phyloP scores from a whole-genome alignment of 2,329 filamentous ascomycete genomes.

The Lasiodiplodia gonubiensis region DNA sequence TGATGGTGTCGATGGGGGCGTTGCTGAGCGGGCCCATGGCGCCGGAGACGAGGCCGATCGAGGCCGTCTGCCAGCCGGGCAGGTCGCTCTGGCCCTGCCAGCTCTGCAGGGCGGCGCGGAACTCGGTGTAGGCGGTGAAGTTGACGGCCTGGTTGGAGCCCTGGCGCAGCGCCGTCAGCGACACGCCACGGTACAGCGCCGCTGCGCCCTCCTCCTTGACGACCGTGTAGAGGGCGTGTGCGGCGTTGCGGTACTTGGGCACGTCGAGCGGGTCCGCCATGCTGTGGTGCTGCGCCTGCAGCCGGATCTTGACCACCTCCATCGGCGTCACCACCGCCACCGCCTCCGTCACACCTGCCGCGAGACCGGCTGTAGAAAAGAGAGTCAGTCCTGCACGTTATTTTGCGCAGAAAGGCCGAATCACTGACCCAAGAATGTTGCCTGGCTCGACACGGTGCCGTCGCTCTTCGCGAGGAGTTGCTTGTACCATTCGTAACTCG shows the following conservation, averaged over 20 bases:
- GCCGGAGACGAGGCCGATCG: conserved; percentile 88
- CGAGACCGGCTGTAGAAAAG: conserved; percentile 71
- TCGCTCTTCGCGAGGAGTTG: conserved; percentile 70
- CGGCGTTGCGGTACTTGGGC: conserved; percentile 96
- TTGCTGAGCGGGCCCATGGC: conserved; percentile 97
- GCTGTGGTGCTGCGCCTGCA: conserved; percentile 97
- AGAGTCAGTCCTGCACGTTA: not conserved
- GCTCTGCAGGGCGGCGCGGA: conserved; percentile 78
- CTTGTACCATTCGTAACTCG: conserved; percentile 96
- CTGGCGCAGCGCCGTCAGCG: conserved; percentile 89
- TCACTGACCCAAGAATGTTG: conserved; percentile 70
- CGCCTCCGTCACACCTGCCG: conserved; percentile 93
- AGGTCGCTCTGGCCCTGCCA: conserved; percentile 76
- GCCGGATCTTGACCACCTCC: conserved; percentile 98
- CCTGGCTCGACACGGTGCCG: conserved; percentile 70
- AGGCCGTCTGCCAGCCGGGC: conserved; percentile 85
- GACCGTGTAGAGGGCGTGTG: conserved; percentile 82
- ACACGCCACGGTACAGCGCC: conserved; percentile 90
- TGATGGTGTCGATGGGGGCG: conserved; percentile 98
- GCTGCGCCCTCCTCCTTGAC: conserved; percentile 87
- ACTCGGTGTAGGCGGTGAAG: conserved; percentile 96
- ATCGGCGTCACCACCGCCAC: conserved; percentile 96
- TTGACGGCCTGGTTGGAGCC: conserved; percentile 95
- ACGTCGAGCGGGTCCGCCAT: conserved; percentile 96
- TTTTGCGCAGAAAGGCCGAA: not conserved